These are phyloP conservation scores for Cymbopogon citratus DNA, from an alignment of 176 grass and related monocot species.

Conservation along the genomic window DNA sequence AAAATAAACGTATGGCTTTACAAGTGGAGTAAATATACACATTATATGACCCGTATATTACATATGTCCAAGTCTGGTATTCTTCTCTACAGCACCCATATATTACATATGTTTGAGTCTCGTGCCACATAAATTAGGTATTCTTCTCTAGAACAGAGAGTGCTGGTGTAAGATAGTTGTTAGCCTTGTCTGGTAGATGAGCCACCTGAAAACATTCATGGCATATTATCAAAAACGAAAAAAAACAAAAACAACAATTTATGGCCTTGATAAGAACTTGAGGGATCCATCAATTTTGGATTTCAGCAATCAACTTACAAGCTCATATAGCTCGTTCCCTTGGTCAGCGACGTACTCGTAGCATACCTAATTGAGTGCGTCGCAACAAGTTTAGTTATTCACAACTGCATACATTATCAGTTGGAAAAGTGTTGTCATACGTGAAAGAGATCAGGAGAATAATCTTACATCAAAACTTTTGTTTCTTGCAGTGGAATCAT, in stretches of 20 bases:
- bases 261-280: background rate
- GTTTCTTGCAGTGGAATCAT: constrained; percentile 96
- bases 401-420: background rate
- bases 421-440: background rate
- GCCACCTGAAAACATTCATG: constrained; percentile 55
- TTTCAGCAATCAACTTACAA: constrained; percentile 53
- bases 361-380: constrained; percentile 50
- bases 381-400: background rate
- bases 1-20: no score
- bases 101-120: constrained; percentile 8
- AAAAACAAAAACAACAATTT: background rate
- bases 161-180: constrained; percentile 93
- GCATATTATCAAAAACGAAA: background rate
- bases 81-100: background rate
- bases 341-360: constrained; percentile 88
- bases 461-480: constrained; percentile 98
- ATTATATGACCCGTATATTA: no score
- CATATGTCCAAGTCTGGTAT: no score
- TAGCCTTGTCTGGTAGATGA: constrained; percentile 98
- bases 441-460: constrained; percentile 1
- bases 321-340: constrained; percentile 81
- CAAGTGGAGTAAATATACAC: no score
- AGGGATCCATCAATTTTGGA: background rate
- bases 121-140: constrained; percentile 43
- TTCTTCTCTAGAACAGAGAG: constrained; percentile 96